Conservation (phyloP, 2,329 filamentous ascomycete species). For the Aspergillus sclerotialis region DNA sequence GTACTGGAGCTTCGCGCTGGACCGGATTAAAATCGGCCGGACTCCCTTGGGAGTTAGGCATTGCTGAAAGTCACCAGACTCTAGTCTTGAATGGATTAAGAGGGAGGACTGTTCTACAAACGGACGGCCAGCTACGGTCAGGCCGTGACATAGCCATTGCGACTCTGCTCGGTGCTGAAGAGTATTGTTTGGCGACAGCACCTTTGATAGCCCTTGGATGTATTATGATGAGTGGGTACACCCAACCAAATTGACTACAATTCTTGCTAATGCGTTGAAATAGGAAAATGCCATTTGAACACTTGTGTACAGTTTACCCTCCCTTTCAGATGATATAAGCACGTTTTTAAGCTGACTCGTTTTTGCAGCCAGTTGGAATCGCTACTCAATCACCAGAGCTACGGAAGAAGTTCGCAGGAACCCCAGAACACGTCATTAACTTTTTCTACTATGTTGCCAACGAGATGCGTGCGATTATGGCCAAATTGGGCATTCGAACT, state of each 20-base stretch:
- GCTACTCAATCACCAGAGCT: constrained; percentile 93
- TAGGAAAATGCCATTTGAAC: constrained; percentile 46
- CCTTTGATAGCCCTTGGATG: constrained; percentile 96
- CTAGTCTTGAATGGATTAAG: constrained; percentile 91
- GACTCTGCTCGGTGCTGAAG: constrained; percentile 91
- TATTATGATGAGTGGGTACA: constrained; percentile 69
- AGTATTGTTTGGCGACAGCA: constrained; percentile 94
- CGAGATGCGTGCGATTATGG: constrained; percentile 94
- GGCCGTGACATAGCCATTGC: constrained; percentile 91
- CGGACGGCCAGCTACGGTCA: constrained; percentile 87
- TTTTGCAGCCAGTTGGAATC: constrained; percentile 92
- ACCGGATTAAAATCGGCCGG: constrained; percentile 98
- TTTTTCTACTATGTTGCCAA: constrained; percentile 98
- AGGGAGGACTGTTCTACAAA: constrained; percentile 92
- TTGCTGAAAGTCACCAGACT: constrained; percentile 95
- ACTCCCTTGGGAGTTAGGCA: constrained; percentile 92
- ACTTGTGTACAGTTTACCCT: too few species aligned
- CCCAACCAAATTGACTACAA: not conserved
- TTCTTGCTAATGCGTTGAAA: constrained; percentile 1
- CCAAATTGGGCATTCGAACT: constrained; percentile 85
- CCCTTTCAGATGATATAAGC: too few species aligned
- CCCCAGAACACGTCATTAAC: constrained; percentile 95
- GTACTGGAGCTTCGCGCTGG: constrained; percentile 93
- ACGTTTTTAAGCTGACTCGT: too few species aligned
- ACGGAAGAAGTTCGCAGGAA: constrained; percentile 86